Evolutionary conservation across 768 basidiomycete species (phyloP), one percentile per base, ranked within the genome.

Genomic region (Auriculariales sp.): DNA sequence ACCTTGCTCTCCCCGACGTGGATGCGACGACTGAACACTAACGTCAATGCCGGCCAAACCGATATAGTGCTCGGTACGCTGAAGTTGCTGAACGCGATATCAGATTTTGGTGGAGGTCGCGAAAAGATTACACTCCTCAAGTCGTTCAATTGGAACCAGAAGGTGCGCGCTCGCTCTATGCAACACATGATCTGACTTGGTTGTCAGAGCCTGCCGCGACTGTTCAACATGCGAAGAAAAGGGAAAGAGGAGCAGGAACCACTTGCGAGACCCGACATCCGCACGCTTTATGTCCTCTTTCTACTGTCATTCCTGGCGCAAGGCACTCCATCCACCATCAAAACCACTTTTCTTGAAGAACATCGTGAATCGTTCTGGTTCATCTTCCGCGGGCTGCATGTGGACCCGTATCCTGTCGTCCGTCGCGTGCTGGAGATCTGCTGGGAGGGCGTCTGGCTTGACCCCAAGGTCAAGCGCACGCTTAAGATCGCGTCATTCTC

Each of bases 401-500:
- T 83, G 55, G 88, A 91, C 56, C 67, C 79, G 9, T 81, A 79
- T 58, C 52, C 66, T 1, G 65, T 89, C 3, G 64, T 79, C 22
- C 68, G 78, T n/a, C 71, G 63, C 44, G 69, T 89, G 6, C 71
- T 92, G 3, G 85, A 88, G 61, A 67, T 73, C 3, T 79, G 74
- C 53, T 91, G 88, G 88, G 68, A 76, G 2, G 79, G 82, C 11
- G 66, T 90, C 9, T 89, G 83, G 83, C 71, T 67, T 0, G 88
- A 91, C 56, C 67, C 67, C 0, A 85, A 81, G 60, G 60, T 91
- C 53, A 83, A 77, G 58, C 69, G 82, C 49, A 84, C 78, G 0
- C 57, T 76, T 25, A 89, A 91, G 59, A 70, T 92, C 7, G 69
- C 71, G 4, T 57, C 86, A 11, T 92, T 92, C 63, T 77, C 71